A percentile compares a stretch with the other conserved stretches of the same genome.
These are phyloP conservation scores for Echinosophora koreensis DNA, from an alignment of 306 rosid species.

Conservation along the genomic window DNA sequence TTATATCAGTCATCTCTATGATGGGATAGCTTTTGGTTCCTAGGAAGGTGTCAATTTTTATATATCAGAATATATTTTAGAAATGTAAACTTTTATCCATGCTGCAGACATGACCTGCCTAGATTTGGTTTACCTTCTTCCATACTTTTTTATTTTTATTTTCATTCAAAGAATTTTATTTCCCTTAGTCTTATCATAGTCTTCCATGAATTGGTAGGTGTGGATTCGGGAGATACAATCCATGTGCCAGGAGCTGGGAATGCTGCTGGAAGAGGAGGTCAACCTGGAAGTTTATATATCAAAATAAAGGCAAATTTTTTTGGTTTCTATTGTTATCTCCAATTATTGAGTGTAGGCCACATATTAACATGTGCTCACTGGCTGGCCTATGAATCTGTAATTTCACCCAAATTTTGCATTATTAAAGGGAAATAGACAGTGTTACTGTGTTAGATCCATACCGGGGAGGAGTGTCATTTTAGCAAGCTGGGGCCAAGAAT, in stretches of 20 bases:
- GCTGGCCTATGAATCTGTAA: constrained; percentile 28
- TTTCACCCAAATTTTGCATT: constrained; percentile 8
- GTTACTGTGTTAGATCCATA: constrained; percentile 39
- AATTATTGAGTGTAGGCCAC: constrained; percentile 33
- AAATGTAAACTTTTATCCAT: constrained; percentile 30
- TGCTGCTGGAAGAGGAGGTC: constrained; percentile 75
- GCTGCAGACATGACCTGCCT: constrained; percentile 28
- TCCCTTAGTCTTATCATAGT: constrained; percentile 21
- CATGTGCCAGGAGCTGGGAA: constrained; percentile 95
- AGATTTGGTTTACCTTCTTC: constrained; percentile 33
- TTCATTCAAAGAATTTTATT: neutral
- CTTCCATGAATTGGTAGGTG: constrained; percentile 65
- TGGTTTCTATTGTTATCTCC: neutral
- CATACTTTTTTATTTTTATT: neutral
- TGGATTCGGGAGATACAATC: constrained; percentile 92
- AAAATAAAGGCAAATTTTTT: constrained; percentile 72
- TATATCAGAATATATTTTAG: constrained; percentile 25
- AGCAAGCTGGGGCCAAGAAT: constrained; percentile 13
- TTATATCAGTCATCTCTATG: neutral
- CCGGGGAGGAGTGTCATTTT: constrained; percentile 10
- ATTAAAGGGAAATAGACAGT: constrained; percentile 10
- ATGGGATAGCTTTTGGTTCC: constrained; percentile 12
- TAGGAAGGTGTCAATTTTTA: constrained; percentile 35
- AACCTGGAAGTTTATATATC: constrained; percentile 78
- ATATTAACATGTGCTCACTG: constrained; percentile 27